Evolutionary conservation across 768 basidiomycete genomes (phyloP), one percentile per base, ranked within the genome.

Genomic region (Termitomyces sp.): DNA sequence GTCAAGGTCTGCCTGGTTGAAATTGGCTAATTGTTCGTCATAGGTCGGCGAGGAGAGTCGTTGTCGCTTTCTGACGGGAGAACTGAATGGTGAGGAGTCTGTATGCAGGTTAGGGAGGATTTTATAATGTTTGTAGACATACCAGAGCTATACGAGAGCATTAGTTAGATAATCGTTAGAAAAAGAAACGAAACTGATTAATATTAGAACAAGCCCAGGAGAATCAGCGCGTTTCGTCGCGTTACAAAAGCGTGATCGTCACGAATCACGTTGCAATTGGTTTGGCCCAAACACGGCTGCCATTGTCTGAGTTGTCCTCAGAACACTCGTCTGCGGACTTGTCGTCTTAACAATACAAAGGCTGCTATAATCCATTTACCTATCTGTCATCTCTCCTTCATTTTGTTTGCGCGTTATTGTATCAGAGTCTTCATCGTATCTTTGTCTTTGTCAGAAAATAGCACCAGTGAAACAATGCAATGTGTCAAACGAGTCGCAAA

Each of bases 41-140:
- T 84, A 86, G 22, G 81, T 81, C 1, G 87, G 86, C 0, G 86
- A 87, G 0, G 86, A 85, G 30, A 87, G 76, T 43, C 87, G 76
- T 62, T 81, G 80, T 22, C 83, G 76, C 69, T 89, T 89, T 41
- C 74, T 72, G 10, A 72, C 65, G n/a, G 80, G 81, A 5, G 79
- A 81, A 43, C 64, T 67, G 56, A 71, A 68, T 10, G 74, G 71
- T 52, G 69, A 71, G n/a, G 60, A 63, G 47, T 54, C 59, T 64
- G 40, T n/a, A 35, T 43, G 40, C 52, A 56, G 61, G 18, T 47
- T 46, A 56, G 43, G 56, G 5, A 57, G 40, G 10, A 14, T 33
- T 20, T 22, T 7, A 5, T 45, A 20, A 14, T 5, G 6, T n/a
- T 3, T 1, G 35, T 32, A 30, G 5, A 11, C 53, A 55, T 52